phyloP scores from a whole-genome alignment of 768 basidiomycete genomes.

The Pleurotus ostreatus region DNA sequence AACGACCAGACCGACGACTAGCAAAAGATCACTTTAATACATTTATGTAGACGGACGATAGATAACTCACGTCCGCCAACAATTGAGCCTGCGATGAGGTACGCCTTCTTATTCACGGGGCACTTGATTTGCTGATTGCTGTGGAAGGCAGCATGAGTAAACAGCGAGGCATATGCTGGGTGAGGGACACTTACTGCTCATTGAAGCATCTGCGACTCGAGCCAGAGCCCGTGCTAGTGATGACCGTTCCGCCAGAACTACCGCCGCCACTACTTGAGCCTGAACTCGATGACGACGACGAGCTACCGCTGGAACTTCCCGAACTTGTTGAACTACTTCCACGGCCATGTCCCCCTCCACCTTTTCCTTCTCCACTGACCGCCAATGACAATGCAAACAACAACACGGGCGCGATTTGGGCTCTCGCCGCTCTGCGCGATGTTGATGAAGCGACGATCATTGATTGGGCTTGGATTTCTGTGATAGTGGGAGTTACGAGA shows the following conservation, averaged over 20 bases:
- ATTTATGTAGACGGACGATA: neutral
- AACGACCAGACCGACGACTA: neutral
- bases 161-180: neutral
- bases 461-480: neutral
- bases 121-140: slow-evolving; percentile 1
- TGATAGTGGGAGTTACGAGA: neutral
- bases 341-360: neutral
- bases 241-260: neutral
- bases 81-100: slow-evolving; percentile 2
- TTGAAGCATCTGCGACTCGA: neutral
- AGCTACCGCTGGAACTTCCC: neutral
- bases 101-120: neutral
- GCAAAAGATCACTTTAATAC: neutral
- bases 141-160: neutral
- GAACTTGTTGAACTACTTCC: neutral
- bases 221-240: neutral
- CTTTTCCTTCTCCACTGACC: neutral
- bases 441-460: neutral
- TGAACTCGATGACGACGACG: neutral
- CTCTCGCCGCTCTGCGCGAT: neutral
- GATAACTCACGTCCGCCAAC: neutral
- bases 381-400: slow-evolving; percentile 4
- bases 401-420: neutral
- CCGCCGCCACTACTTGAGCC: neutral
- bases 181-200: neutral